phyloP scores from a whole-genome alignment of 2,329 filamentous ascomycete species.

The Decorospora gaudefroyi region DNA sequence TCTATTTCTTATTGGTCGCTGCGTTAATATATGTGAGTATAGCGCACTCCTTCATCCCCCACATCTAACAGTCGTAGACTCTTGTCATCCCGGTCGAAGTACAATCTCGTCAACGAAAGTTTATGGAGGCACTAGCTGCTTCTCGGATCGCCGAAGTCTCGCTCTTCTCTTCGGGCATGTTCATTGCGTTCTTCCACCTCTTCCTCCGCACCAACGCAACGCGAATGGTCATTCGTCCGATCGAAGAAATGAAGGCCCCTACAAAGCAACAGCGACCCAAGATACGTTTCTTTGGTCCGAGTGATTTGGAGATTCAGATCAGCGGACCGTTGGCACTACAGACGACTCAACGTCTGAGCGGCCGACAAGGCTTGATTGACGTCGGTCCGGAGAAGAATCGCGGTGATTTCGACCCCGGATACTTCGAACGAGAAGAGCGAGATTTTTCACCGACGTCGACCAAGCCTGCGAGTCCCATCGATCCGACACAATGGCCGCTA shows the following conservation, averaged over 20 bases:
- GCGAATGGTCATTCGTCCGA: constrained; percentile 59
- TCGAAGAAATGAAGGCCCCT: constrained; percentile 50
- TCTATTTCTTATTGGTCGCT: constrained; percentile 66
- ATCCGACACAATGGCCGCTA: constrained; percentile 46
- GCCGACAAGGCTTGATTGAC: constrained; percentile 44
- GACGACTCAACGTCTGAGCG: constrained; percentile 40
- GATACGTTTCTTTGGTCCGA: constrained; percentile 55
- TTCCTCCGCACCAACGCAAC: constrained; percentile 68
- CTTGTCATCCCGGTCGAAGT: constrained; percentile 68
- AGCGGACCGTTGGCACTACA: constrained; percentile 45
- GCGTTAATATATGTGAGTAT: constrained; percentile 61
- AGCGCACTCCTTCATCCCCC: neutral
- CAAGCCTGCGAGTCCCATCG: constrained; percentile 34
- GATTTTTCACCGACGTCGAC: constrained; percentile 38
- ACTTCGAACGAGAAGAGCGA: constrained; percentile 41
- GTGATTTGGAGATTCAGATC: constrained; percentile 50
- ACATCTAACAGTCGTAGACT: constrained; percentile 40
- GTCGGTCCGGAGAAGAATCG: constrained; percentile 47
- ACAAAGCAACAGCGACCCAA: constrained; percentile 54
- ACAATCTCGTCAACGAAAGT: constrained; percentile 54
- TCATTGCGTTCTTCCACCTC: constrained; percentile 68
- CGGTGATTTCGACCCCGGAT: constrained; percentile 41
- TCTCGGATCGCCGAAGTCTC: constrained; percentile 69
- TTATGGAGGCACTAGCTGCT: constrained; percentile 55
- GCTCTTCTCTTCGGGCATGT: constrained; percentile 67